Conservation (phyloP, 805 yeast species). For the Starmerella khaoyaiensis region DNA sequence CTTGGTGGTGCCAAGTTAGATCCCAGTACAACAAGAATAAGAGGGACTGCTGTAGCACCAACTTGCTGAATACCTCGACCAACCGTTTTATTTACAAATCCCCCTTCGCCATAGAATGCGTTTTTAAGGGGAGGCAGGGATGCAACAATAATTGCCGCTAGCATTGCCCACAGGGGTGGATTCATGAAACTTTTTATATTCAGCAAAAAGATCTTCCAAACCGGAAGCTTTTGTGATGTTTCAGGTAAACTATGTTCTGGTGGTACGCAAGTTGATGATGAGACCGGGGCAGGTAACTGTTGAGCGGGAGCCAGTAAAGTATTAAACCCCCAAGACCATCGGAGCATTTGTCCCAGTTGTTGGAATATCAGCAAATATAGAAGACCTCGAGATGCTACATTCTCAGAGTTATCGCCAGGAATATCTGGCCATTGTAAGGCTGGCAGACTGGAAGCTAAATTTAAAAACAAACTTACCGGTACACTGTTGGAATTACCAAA, state of each 20-base stretch:
- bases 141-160: constrained; percentile 47
- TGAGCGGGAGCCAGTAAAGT: constrained; percentile 37
- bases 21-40: constrained; percentile 48
- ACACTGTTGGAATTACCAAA: constrained; percentile 92
- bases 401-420: constrained; percentile 40
- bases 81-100: constrained; percentile 40
- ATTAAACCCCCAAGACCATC: constrained; percentile 67
- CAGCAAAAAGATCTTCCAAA: too few species aligned
- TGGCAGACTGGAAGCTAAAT: constrained; percentile 50
- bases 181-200: constrained; percentile 36
- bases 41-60: constrained; percentile 48
- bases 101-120: constrained; percentile 33
- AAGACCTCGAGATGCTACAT: constrained; percentile 50
- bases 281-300: neutral
- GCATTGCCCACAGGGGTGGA: constrained; percentile 55
- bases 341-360: constrained; percentile 51
- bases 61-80: constrained; percentile 42
- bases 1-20: constrained; percentile 46
- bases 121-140: constrained; percentile 38
- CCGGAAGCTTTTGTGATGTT: too few species aligned
- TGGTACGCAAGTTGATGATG: too few species aligned
- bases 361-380: constrained; percentile 49
- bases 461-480: constrained; percentile 77
- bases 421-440: constrained; percentile 46
- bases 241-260: too few species aligned